phyloP scores from a whole-genome alignment of 345 rosid genomes.

The Brassica rapa region DNA sequence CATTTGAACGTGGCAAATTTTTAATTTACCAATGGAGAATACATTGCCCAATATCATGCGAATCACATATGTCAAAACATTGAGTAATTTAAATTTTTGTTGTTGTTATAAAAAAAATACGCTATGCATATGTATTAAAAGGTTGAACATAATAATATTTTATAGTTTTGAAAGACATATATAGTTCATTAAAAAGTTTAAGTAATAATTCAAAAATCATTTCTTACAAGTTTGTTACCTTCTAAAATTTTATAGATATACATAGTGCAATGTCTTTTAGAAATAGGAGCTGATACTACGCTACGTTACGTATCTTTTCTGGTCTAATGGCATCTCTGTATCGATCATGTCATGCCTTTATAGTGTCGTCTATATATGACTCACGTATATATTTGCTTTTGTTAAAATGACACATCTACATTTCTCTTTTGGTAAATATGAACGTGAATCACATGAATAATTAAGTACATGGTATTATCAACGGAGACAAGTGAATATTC shows the following conservation, averaged over 20 bases:
- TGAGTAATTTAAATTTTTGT: not conserved
- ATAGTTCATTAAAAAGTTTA: not conserved
- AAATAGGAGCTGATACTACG: not conserved
- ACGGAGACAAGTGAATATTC: slow-evolving; percentile 6
- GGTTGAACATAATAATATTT: not conserved
- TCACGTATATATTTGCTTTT: not conserved
- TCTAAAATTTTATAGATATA: not conserved
- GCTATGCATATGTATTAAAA: not conserved
- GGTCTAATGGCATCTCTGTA: not conserved
- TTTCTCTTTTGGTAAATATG: slow-evolving; percentile 12
- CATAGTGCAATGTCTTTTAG: not conserved
- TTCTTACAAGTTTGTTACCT: not conserved
- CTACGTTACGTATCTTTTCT: slow-evolving; percentile 12
- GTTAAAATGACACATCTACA: slow-evolving; percentile 6
- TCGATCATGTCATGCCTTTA: not conserved
- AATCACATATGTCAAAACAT: not conserved
- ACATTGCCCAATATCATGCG: not conserved
- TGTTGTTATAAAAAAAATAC: not conserved
- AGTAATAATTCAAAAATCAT: not conserved
- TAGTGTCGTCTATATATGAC: slow-evolving; percentile 8
- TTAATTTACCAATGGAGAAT: not conserved
- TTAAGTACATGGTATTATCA: not conserved
- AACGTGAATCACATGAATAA: slow-evolving; percentile 10
- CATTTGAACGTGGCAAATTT: not conserved
- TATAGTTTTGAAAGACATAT: not conserved